phyloP scores from a whole-genome alignment of 2,329 filamentous ascomycete species.

The Tolypocladium paradoxum region DNA sequence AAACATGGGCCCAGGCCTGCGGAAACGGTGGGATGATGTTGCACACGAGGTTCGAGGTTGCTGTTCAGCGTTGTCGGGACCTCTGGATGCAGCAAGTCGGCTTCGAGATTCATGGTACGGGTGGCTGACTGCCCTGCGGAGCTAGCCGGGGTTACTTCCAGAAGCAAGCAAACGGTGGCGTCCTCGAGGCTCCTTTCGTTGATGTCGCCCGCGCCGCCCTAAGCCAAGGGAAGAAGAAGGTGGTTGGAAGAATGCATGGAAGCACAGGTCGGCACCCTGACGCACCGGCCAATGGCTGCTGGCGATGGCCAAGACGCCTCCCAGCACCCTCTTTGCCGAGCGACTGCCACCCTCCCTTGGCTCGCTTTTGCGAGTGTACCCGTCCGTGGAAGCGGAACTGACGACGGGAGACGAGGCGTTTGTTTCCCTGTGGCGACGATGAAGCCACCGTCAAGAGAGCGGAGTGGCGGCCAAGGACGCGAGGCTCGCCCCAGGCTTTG shows the following conservation, averaged over 20 bases:
- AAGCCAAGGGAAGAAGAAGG: not conserved
- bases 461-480: not conserved
- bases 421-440: not conserved
- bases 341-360: too few relatives aligned
- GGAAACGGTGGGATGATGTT: not conserved
- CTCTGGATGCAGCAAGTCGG: not conserved
- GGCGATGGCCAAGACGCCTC: not conserved
- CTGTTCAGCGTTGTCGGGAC: not conserved
- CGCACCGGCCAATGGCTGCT: not conserved
- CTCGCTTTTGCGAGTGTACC: too few relatives aligned
- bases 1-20: not conserved
- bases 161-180: not conserved
- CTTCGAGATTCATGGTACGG: not conserved
- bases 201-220: not conserved
- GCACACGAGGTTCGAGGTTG: not conserved
- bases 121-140: not conserved
- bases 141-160: not conserved
- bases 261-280: not conserved
- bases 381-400: too few relatives aligned
- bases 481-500: not conserved
- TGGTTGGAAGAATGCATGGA: slow-evolving; percentile 2
- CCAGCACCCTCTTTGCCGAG: too few relatives aligned
- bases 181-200: not conserved
- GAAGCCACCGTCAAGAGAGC: not conserved
- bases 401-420: not conserved